phyloP scores from a whole-genome alignment of 2,329 filamentous ascomycete species.

The Colletotrichum trifolii region DNA sequence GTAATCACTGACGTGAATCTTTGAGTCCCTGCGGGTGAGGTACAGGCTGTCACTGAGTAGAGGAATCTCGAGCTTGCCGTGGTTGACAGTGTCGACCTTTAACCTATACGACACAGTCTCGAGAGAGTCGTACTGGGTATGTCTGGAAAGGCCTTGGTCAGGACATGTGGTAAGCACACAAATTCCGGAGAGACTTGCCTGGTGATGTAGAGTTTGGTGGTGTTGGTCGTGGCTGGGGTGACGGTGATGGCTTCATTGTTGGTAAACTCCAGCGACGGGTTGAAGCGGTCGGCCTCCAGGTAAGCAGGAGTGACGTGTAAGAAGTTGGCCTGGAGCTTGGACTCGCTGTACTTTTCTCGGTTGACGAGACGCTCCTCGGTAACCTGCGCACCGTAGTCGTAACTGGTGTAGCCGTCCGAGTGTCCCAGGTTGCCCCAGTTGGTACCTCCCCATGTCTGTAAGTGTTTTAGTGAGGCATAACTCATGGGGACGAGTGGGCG shows the following conservation, averaged over 20 bases:
- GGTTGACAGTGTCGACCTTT: constrained; percentile 62
- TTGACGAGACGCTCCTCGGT: constrained; percentile 72
- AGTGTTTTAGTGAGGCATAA: background rate
- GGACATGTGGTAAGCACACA: no score
- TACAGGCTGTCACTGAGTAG: constrained; percentile 64
- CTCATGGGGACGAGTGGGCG: no score
- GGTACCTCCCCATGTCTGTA: constrained; percentile 73
- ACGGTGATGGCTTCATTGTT: constrained; percentile 59
- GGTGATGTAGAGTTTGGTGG: constrained; percentile 66
- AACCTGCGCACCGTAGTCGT: constrained; percentile 63
- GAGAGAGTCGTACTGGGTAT: constrained; percentile 68
- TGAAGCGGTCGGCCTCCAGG: constrained; percentile 63
- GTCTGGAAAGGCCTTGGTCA: constrained; percentile 49
- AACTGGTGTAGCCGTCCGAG: constrained; percentile 66
- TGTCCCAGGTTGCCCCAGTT: constrained; percentile 83
- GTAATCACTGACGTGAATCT: constrained; percentile 73
- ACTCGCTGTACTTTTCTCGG: constrained; percentile 79
- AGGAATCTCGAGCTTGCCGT: constrained; percentile 64
- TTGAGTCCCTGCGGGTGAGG: constrained; percentile 70
- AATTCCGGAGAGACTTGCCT: constrained; percentile 2
- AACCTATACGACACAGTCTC: constrained; percentile 69
- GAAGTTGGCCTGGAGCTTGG: constrained; percentile 79
- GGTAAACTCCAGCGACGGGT: constrained; percentile 44
- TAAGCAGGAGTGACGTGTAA: constrained; percentile 75
- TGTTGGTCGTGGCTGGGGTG: constrained; percentile 67